Evolutionary conservation across 441 rosid species (phyloP).

Genomic region (Populus hybrid): DNA sequence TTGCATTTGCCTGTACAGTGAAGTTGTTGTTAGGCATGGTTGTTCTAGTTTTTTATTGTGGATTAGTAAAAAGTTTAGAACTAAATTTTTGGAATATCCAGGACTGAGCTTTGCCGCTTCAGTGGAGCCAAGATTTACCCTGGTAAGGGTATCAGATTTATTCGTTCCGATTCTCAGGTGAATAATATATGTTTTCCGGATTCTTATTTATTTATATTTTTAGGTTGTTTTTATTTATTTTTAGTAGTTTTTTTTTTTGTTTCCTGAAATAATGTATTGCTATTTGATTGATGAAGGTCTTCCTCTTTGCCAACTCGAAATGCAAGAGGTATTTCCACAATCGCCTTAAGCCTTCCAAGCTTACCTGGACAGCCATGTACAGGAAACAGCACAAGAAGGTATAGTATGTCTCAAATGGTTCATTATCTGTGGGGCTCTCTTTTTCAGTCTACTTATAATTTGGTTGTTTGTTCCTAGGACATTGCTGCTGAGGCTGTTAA

Average conservation of each 20-base stretch:
- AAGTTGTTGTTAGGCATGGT: neutral
- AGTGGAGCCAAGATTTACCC: slow-evolving; percentile 58
- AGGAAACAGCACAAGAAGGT: slow-evolving; percentile 42
- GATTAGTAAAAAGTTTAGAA: neutral
- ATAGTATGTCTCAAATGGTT: neutral
- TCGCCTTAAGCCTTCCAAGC: slow-evolving; percentile 34
- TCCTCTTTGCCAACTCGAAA: slow-evolving; percentile 41
- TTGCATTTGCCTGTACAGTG: neutral
- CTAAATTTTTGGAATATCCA: neutral
- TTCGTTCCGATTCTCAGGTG: slow-evolving; percentile 59
- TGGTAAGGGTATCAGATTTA: slow-evolving; percentile 49
- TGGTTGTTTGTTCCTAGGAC: slow-evolving; percentile 25
- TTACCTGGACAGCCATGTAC: slow-evolving; percentile 21
- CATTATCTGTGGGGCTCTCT: neutral
- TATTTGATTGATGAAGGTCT: slow-evolving; percentile 21
- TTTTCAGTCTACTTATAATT: neutral
- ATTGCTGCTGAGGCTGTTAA: slow-evolving; percentile 46
- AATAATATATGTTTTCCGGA: neutral
- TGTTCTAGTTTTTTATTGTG: neutral
- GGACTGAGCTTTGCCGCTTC: too few relatives aligned
- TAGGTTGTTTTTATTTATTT: too few relatives aligned
- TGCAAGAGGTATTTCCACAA: slow-evolving; percentile 49
- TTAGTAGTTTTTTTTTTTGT: too few relatives aligned
- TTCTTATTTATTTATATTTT: neutral
- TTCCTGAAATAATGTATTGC: neutral